Base-by-base conservation (phyloP, 73 alveolate species). In the Stentor coeruleus region DNA sequence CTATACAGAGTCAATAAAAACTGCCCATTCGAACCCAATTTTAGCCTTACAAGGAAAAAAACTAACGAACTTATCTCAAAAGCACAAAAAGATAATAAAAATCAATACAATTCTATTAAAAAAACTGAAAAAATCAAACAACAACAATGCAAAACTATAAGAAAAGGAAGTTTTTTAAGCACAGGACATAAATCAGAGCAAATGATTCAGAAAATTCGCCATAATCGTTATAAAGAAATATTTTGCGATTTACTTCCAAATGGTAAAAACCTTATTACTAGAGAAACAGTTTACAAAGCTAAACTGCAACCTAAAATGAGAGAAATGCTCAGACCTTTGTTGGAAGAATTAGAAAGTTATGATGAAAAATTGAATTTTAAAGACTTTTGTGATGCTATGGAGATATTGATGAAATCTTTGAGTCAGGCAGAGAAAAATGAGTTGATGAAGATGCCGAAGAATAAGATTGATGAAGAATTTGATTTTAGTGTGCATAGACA, bases 381-480 rank as follows among this genome's bases (percentile, higher is more conserved):
- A 20, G 73, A 57, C 28, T 57, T 57, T 57, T 57, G 73, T 57
- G 73, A 20, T 20, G 73, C 73, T 20, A 57, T 57, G 73, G 73
- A 57, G 28, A 57, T 20, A 20, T 57, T 57, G 73, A 57, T 57
- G 73, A 57, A n/a, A 20, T 20, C 28, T 57, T 57, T 57, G 28
- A 20, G 35, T 57, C 73, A 57, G 73, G 73, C 15, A 1, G 73
- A 57, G 73, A 57, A 57, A 57, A 57, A 31, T 57, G 28, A 57
- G 28, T 2, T 57, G 28, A 20, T 57, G 28, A 57, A 57, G n/a
- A n/a, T n/a, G n/a, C n/a, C n/a, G n/a, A n/a, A n/a, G n/a, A n/a
- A n/a, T n/a, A n/a, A n/a, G n/a, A n/a, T n/a, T n/a, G n/a, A n/a
- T n/a, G n/a, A n/a, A n/a, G n/a, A n/a, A n/a, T n/a, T n/a, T n/a